A percentile compares a stretch with the other conserved stretches of the same genome.
Evolutionary conservation across 225 moss, liverwort and hornwort genomes (phyloP).

Genomic region (Antitrichia curtipendula): DNA sequence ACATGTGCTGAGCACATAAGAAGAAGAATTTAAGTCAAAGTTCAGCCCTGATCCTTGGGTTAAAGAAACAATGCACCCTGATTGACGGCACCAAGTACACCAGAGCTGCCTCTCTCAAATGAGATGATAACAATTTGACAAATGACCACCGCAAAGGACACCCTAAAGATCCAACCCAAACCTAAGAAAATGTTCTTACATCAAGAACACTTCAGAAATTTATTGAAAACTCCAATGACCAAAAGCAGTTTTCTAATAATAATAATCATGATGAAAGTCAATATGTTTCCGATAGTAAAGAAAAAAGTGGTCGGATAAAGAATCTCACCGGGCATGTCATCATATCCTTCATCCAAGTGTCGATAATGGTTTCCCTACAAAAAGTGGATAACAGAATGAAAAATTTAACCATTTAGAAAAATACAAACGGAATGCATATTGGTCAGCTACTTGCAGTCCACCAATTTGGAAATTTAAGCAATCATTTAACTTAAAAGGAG

Average conservation of each 20-base stretch:
- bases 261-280: not conserved
- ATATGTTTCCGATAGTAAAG: not conserved
- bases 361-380: constrained; percentile 84
- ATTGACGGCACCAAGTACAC: not conserved
- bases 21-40: not conserved
- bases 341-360: constrained; percentile 90
- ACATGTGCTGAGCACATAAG: constrained; percentile 60
- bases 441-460: not conserved
- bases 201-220: not conserved
- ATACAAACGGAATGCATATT: not conserved
- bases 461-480: not conserved
- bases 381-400: not conserved
- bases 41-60: not conserved
- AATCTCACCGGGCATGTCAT: constrained; percentile 94
- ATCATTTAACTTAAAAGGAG: not conserved
- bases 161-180: not conserved
- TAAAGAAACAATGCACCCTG: not conserved
- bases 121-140: not conserved
- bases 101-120: not conserved
- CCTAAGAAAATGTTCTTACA: not conserved
- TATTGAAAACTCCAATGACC: not conserved
- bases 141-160: not conserved
- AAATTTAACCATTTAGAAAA: not conserved
- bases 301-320: not conserved
- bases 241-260: not conserved